Evolutionary conservation across 192 early-diverging fungal genomes (phyloP), one percentile per base, ranked within the genome.

Genomic region (Spinellus fusiger): DNA sequence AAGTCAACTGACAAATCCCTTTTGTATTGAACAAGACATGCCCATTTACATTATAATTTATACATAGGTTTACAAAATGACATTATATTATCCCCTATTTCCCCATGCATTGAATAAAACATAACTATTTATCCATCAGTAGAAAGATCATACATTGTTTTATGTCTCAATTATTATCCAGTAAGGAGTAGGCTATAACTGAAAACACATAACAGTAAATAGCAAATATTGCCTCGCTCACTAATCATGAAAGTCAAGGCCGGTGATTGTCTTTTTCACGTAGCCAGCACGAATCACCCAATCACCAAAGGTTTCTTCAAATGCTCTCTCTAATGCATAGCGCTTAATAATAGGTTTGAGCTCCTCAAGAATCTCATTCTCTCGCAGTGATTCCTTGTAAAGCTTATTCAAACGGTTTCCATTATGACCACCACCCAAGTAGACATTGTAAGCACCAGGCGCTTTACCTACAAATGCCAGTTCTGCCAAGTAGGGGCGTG

Each of bases 391-490:
- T 77, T 98, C 95, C 74, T 86, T 87, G 81, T 84, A 98, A 35
- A 96, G 64, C 80, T 95, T 98, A 78, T 88, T 93, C 46, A 98
- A 72, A 26, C 95, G 81, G 58, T 94, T 83, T 35, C 95, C 95
- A 44, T 77, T 67, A 65, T 89, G 87, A 25, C 88, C 87, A 60
- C 93, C 95, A 50, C 95, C 95, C 15, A 98, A 80, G 73, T 96
- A 95, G 57, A 98, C 79, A 73, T 98, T 98, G 77, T 98, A 98
- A 10, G 92, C 83, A 23, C 92, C 92, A 23, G 89, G 89, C 5
- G 95, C 95, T 73, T 98, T 98, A 57, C 95, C 95, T 18, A 98
- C 87, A 62, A 95, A 93, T 3, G 90, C 95, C 64, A 98, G 90
- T 73, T 98, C 95, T 40, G 92, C 93, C 55, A 94, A 84, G 66